Evolutionary conservation across 306 rosid genomes (phyloP).

Genomic region (Trifolium fragiferum): DNA sequence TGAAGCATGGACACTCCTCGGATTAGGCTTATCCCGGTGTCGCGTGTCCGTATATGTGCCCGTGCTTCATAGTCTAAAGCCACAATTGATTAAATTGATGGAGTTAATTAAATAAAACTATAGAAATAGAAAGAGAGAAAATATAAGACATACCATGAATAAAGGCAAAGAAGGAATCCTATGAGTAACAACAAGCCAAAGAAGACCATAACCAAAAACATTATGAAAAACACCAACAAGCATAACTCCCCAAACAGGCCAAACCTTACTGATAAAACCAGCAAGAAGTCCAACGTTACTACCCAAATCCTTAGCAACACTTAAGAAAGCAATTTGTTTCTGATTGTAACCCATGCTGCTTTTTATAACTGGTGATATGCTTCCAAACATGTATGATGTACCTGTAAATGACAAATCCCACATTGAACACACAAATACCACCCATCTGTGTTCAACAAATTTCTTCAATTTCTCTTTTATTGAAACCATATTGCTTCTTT

Average conservation of each 20-base stretch:
- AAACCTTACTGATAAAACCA: neutral
- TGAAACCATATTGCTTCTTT: conserved; percentile 31
- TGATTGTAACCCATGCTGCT: conserved; percentile 39
- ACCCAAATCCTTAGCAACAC: neutral
- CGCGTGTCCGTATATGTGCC: too few relatives aligned
- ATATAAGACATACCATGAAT: neutral
- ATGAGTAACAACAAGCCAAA: neutral
- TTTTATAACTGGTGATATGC: conserved; percentile 85
- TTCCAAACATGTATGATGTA: conserved; percentile 80
- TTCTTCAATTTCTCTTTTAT: conserved; percentile 49
- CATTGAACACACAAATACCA: conserved; percentile 87
- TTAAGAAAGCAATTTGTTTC: conserved; percentile 1
- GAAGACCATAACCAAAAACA: neutral
- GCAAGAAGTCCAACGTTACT: neutral
- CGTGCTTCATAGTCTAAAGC: too few relatives aligned
- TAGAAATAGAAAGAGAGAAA: neutral
- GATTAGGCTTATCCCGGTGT: too few relatives aligned
- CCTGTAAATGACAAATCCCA: conserved; percentile 88
- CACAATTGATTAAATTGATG: neutral
- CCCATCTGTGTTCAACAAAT: conserved; percentile 68
- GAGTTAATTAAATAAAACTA: too few relatives aligned
- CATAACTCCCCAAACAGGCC: neutral
- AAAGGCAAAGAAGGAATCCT: neutral
- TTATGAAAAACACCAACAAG: neutral
- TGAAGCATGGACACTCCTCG: too few relatives aligned